A percentile compares a stretch with the other conserved stretches of the same genome.
Conservation (phyloP, 2,329 filamentous ascomycete genomes). For the Colletotrichum spaethianum region DNA sequence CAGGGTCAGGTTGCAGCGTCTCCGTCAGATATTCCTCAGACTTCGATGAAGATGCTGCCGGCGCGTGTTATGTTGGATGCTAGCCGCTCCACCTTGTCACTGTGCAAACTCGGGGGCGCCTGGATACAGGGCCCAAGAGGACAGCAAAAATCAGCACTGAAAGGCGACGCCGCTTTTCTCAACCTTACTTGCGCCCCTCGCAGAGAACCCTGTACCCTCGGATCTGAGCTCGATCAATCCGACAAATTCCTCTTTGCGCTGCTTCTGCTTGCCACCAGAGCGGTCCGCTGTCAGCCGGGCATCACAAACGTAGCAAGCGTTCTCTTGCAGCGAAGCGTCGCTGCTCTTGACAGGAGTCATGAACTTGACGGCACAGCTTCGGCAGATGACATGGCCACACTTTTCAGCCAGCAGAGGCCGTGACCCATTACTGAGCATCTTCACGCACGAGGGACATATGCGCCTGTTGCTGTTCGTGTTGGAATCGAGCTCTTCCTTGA, state of each 20-base stretch:
- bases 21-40: slow-evolving; percentile 18
- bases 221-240: slow-evolving; percentile 85
- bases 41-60: not conserved
- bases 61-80: not conserved
- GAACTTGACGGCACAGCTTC: slow-evolving; percentile 87
- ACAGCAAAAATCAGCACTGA: slow-evolving; percentile 72
- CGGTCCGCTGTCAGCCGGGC: slow-evolving; percentile 74
- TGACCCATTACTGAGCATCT: slow-evolving; percentile 84
- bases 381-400: slow-evolving; percentile 93
- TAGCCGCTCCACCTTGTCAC: not conserved
- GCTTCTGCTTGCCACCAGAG: slow-evolving; percentile 57
- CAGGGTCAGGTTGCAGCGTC: slow-evolving; percentile 39
- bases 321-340: slow-evolving; percentile 55
- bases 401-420: slow-evolving; percentile 87
- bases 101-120: not conserved
- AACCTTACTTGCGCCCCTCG: slow-evolving; percentile 86
- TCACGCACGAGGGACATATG: slow-evolving; percentile 88
- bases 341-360: slow-evolving; percentile 70
- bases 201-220: slow-evolving; percentile 94
- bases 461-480: slow-evolving; percentile 60
- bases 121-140: not conserved
- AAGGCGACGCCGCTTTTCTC: slow-evolving; percentile 85
- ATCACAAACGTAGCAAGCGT: slow-evolving; percentile 91
- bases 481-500: slow-evolving; percentile 76
- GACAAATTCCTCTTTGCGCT: slow-evolving; percentile 70